Evolutionary conservation across 225 moss, liverwort and hornwort species (phyloP), one percentile per base, ranked within the genome.

Genomic region (Polytrichum formosum): DNA sequence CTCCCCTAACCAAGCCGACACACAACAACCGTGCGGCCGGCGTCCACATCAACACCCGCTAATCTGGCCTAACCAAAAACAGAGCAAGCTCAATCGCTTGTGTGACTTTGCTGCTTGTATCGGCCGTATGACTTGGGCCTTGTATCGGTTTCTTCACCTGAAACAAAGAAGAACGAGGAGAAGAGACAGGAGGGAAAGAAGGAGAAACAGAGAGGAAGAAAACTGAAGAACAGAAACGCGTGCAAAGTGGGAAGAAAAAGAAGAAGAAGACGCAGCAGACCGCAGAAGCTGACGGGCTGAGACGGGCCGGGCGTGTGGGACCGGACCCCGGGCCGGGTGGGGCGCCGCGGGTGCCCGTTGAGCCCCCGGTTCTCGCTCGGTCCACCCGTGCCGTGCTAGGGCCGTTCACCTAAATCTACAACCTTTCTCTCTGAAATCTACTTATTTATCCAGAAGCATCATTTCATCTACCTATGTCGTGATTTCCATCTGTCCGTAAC

Each of bases 351-450:
- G 62, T 63, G 62, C 62, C 62, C 62, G 62, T 63, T 63, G 62
- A 63, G 62, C 62, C 59, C 59, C n/a, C 59, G 59, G 59, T 59
- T 59, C 59, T 46, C 46, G 46, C 46, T 26, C 62, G 62, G 23
- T 16, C 26, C 26, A 26, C 26, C 62, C 62, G 62, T 63, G 62
- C 62, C 62, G 62, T 63, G 62, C 62, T 63, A 8, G 16, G 7
- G 25, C 16, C 62, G 23, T 16, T 26, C 22, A 16, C 62, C 62
- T 5, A 22, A 63, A 63, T 63, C 62, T 63, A 23, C 27, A 9
- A 3, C 62, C 16, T 28, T 5, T 5, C 26, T 62, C 21, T 26
- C 0, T 22, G 6, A 6, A 59, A 20, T n/a, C 59, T 20, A 59
- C 2, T 9, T 59, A 3, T 16, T 0, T 6, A 21, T 6, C 21